Percentiles rank a stretch among this genome's conserved stretches.
Conservation (phyloP, 2,329 filamentous ascomycete genomes). For the Aspergillus bombycis region DNA sequence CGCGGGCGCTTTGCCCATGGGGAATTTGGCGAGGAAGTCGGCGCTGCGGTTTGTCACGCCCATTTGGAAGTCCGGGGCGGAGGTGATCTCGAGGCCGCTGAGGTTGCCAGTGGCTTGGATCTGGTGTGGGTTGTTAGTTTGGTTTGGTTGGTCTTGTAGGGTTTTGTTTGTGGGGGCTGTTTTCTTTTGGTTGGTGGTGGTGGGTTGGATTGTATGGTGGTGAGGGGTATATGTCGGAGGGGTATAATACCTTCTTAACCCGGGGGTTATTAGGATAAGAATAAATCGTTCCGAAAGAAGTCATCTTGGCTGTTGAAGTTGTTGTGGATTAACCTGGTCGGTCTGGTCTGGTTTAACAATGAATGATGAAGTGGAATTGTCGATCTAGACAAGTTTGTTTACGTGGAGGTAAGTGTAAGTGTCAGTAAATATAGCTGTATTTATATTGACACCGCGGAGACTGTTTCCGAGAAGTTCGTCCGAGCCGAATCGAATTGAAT, state of each 20-base stretch:
- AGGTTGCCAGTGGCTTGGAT: conserved; percentile 38
- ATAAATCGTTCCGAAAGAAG: conserved; percentile 23
- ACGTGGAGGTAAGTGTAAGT: too few species aligned
- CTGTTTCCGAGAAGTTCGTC: too few species aligned
- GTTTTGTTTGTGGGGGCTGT: background rate
- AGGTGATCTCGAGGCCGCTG: conserved; percentile 36
- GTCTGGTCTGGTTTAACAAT: too few species aligned
- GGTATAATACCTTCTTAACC: conserved; percentile 22
- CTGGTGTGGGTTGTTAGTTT: conserved; percentile 17
- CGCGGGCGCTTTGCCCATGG: conserved; percentile 56
- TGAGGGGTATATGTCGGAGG: background rate
- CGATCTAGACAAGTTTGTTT: too few species aligned
- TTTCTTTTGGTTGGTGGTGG: background rate
- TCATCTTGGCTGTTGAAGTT: conserved; percentile 17
- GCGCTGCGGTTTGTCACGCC: conserved; percentile 48
- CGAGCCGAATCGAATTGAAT: too few species aligned
- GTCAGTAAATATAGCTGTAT: too few species aligned
- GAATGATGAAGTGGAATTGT: too few species aligned
- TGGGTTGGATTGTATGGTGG: background rate
- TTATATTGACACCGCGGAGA: too few species aligned
- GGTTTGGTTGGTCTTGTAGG: background rate
- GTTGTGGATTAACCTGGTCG: background rate
- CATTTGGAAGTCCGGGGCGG: conserved; percentile 44
- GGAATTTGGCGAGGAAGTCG: conserved; percentile 56
- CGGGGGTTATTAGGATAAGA: conserved; percentile 27